A percentile compares a stretch with the other conserved stretches of the same genome.
phyloP scores from a whole-genome alignment of 805 yeast genomes.

The Ogataea minuta region DNA sequence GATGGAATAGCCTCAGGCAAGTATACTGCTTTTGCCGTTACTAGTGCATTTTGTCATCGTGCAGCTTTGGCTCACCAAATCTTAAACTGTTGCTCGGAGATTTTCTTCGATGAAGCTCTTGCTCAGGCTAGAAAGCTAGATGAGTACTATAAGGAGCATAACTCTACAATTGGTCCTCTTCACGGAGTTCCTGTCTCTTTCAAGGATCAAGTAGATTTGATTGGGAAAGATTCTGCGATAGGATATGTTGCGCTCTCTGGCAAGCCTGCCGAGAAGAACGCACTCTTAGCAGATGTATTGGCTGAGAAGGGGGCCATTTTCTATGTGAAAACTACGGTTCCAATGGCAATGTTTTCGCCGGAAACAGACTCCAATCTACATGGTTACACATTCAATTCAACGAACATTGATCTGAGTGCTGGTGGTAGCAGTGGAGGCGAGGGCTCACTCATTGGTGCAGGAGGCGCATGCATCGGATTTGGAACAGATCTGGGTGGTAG shows the following conservation, averaged over 20 bases:
- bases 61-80: slow-evolving; percentile 60
- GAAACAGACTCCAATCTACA: slow-evolving; percentile 38
- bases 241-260: slow-evolving; percentile 43
- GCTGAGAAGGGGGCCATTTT: slow-evolving; percentile 40
- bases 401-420: slow-evolving; percentile 36
- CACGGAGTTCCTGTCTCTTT: slow-evolving; percentile 59
- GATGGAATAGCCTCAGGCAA: slow-evolving; percentile 31
- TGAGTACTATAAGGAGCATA: slow-evolving; percentile 43
- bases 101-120: slow-evolving; percentile 59
- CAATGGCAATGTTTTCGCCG: slow-evolving; percentile 42
- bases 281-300: slow-evolving; percentile 34
- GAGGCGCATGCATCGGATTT: slow-evolving; percentile 35
- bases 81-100: slow-evolving; percentile 39
- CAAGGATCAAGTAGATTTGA: slow-evolving; percentile 45
- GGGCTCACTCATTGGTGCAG: slow-evolving; percentile 35
- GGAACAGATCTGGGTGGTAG: slow-evolving; percentile 43
- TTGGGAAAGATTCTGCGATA: slow-evolving; percentile 47
- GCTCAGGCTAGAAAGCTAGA: slow-evolving; percentile 55
- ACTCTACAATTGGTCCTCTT: slow-evolving; percentile 55
- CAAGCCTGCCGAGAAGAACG: slow-evolving; percentile 30
- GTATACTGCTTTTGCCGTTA: slow-evolving; percentile 44
- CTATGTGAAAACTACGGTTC: slow-evolving; percentile 43
- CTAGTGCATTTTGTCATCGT: slow-evolving; percentile 55
- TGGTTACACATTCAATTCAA: slow-evolving; percentile 38
- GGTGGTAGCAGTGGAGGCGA: slow-evolving; percentile 50